Evolutionary conservation across 2,329 filamentous ascomycete species (phyloP).

Genomic region (Pseudogymnoascus sp.): DNA sequence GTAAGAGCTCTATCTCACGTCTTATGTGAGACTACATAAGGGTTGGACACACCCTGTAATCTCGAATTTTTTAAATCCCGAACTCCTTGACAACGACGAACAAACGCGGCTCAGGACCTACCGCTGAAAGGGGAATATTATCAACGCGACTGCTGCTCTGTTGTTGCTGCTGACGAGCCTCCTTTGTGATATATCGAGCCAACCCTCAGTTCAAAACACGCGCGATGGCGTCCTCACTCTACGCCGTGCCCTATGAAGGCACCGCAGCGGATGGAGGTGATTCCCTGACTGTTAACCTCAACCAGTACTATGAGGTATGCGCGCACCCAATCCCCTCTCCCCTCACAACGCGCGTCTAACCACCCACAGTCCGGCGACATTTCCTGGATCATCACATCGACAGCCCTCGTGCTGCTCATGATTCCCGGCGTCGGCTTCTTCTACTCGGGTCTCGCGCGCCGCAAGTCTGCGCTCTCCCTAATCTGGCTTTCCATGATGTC

Average conservation of each 20-base stretch:
- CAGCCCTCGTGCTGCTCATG: constrained; percentile 82
- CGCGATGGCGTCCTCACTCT: constrained; percentile 16
- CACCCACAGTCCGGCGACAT: constrained; percentile 64
- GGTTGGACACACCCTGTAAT: neutral
- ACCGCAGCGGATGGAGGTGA: constrained; percentile 52
- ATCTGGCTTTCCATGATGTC: constrained; percentile 90
- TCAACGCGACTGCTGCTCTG: neutral
- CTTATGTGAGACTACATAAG: neutral
- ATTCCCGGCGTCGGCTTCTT: constrained; percentile 89
- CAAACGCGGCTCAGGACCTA: neutral
- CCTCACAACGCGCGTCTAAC: constrained; percentile 1
- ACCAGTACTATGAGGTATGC: constrained; percentile 73
- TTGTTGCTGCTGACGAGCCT: neutral
- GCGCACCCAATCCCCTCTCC: neutral
- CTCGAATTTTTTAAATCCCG: neutral
- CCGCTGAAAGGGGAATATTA: neutral
- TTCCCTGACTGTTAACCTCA: constrained; percentile 59
- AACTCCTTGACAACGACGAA: neutral
- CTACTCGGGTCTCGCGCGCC: constrained; percentile 80
- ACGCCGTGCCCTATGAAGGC: constrained; percentile 42
- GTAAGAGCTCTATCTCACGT: neutral
- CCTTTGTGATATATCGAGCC: neutral
- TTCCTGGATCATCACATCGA: constrained; percentile 73
- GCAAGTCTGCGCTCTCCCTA: constrained; percentile 81
- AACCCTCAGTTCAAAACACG: neutral